A percentile compares a stretch with the other conserved stretches of the same genome.
phyloP scores from a whole-genome alignment of 2,329 filamentous ascomycete genomes.

The Graphilbum fragrans region DNA sequence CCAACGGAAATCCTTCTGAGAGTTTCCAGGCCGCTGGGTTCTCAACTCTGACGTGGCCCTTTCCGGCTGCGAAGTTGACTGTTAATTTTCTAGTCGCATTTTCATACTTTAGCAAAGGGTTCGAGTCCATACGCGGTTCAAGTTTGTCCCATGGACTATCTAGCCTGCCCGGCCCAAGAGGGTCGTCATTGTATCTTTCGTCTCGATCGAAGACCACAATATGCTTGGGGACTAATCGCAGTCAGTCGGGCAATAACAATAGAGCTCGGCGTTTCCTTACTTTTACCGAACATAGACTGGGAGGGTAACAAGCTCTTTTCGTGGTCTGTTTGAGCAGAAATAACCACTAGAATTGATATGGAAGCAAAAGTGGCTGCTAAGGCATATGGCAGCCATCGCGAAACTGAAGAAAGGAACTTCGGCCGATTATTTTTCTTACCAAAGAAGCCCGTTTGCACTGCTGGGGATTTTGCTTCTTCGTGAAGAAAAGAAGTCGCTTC shows the following conservation, averaged over 20 bases:
- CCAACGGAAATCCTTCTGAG: slow-evolving; percentile 8
- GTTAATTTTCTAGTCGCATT: not conserved
- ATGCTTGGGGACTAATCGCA: slow-evolving; percentile 5
- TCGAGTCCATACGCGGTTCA: slow-evolving; percentile 5
- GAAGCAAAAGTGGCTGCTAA: not conserved
- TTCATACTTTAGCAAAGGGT: not conserved
- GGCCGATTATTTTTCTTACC: not conserved
- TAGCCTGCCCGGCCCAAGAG: slow-evolving; percentile 9
- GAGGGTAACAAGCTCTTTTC: slow-evolving; percentile 5
- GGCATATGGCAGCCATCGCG: slow-evolving; percentile 1
- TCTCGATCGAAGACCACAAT: slow-evolving; percentile 7
- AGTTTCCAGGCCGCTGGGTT: slow-evolving; percentile 6
- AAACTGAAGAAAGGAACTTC: not conserved
- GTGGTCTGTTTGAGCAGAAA: not conserved
- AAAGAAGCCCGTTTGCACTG: not conserved
- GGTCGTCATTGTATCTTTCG: slow-evolving; percentile 8
- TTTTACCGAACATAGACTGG: slow-evolving; percentile 4
- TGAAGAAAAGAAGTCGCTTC: slow-evolving; percentile 9
- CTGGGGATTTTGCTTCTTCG: not conserved
- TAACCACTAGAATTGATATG: not conserved
- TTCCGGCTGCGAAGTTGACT: slow-evolving; percentile 6
- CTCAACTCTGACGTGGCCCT: slow-evolving; percentile 9
- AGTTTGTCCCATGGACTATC: slow-evolving; percentile 8
- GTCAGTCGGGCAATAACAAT: not conserved
- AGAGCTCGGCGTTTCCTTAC: not conserved